These are phyloP conservation scores for Melanogaster broomeanus DNA, from an alignment of 768 basidiomycete genomes.

Conservation along the genomic window DNA sequence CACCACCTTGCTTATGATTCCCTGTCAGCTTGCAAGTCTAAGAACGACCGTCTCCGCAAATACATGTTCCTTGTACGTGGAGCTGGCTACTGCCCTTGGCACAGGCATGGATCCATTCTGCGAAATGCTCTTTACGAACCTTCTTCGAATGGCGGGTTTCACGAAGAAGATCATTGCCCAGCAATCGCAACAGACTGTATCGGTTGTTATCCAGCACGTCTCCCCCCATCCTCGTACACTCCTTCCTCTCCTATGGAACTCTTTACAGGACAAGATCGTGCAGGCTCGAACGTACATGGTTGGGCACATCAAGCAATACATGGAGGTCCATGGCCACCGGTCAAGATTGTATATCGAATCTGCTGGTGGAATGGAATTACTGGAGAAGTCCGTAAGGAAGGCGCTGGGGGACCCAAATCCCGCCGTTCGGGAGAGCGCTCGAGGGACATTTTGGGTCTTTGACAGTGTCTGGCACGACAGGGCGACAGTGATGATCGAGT, in stretches of 20 bases:
- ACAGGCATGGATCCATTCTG: constrained; percentile 74
- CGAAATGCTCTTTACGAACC: constrained; percentile 72
- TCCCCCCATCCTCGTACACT: constrained; percentile 71
- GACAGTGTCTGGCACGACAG: constrained; percentile 73
- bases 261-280: constrained; percentile 78
- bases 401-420: constrained; percentile 80
- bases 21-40: constrained; percentile 73
- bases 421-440: constrained; percentile 70
- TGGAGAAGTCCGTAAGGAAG: constrained; percentile 77
- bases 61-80: constrained; percentile 74
- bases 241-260: constrained; percentile 66
- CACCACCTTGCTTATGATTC: not conserved
- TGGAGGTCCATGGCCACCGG: constrained; percentile 71
- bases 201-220: constrained; percentile 65
- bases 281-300: constrained; percentile 70
- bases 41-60: constrained; percentile 87
- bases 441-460: constrained; percentile 80
- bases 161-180: constrained; percentile 93
- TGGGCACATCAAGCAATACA: constrained; percentile 70
- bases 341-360: constrained; percentile 68
- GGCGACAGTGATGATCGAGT: constrained; percentile 61
- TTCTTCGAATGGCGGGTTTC: constrained; percentile 83
- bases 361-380: constrained; percentile 61
- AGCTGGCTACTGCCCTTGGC: constrained; percentile 69
- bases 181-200: constrained; percentile 75